Evolutionary conservation across 805 yeast species (phyloP).

Genomic region (Ogataea pini): DNA sequence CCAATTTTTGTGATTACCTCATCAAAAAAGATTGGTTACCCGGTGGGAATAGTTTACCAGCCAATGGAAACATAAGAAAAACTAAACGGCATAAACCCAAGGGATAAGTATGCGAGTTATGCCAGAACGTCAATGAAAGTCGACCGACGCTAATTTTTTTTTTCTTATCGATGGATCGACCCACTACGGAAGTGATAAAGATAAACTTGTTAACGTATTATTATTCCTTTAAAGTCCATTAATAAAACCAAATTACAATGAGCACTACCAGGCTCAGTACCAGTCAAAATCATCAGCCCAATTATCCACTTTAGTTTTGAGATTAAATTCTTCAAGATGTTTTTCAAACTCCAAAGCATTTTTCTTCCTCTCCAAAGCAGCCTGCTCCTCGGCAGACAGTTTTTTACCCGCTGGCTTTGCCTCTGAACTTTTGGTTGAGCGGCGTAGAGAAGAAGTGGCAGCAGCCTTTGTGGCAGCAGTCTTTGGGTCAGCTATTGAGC

Average conservation of each 20-base stretch:
- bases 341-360: constrained; percentile 22
- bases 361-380: constrained; percentile 12
- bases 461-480: neutral
- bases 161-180: constrained; percentile 1
- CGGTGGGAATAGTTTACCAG: neutral
- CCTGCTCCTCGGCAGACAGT: constrained; percentile 1
- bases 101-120: neutral
- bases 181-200: neutral
- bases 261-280: constrained; percentile 6
- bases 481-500: too few relatives aligned
- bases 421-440: neutral
- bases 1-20: constrained; percentile 3
- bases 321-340: constrained; percentile 12
- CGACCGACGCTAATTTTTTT: neutral
- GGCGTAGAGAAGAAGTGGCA: neutral
- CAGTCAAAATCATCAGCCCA: constrained; percentile 26
- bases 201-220: constrained; percentile 1
- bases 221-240: constrained; percentile 1
- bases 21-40: neutral
- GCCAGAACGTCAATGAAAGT: neutral
- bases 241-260: neutral
- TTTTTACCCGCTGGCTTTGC: neutral
- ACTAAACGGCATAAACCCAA: neutral
- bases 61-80: constrained; percentile 6
- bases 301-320: constrained; percentile 11